These are phyloP conservation scores for Echites panduratus DNA, from an alignment of 257 asterid species.

Conservation along the genomic window DNA sequence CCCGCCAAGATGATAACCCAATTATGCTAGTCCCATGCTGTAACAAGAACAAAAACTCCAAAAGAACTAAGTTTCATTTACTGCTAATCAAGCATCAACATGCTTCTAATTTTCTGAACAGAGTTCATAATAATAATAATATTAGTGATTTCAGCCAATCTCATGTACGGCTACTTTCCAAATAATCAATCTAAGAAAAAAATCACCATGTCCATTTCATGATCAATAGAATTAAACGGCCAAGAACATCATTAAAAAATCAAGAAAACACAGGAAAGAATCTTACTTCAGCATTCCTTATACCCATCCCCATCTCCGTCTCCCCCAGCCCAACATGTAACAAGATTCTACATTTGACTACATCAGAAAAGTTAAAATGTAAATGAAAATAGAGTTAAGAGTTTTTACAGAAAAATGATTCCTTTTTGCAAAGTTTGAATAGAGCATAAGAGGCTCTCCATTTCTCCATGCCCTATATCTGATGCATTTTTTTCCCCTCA, in stretches of 20 bases:
- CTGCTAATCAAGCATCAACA: not conserved
- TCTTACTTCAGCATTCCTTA: slow-evolving; percentile 1
- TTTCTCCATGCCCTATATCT: no score
- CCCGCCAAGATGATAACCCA: not conserved
- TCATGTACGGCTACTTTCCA: not conserved
- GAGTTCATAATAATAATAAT: not conserved
- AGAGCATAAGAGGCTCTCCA: no score
- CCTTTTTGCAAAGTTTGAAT: no score
- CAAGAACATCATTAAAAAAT: not conserved
- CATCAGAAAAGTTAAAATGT: no score
- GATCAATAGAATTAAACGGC: not conserved
- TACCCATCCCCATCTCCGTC: no score
- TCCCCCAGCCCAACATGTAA: no score
- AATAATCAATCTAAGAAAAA: no score
- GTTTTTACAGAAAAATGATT: no score
- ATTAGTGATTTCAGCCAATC: not conserved
- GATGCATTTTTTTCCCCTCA: no score
- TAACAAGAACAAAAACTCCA: not conserved
- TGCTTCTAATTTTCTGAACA: not conserved
- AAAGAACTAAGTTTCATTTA: not conserved
- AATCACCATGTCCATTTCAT: not conserved
- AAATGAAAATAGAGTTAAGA: no score
- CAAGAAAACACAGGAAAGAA: not conserved
- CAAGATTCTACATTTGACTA: not conserved
- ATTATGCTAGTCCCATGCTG: not conserved